Evolutionary conservation across 1,284 basidiomycete species (phyloP).

Genomic region (Macrocystidia cucumis): DNA sequence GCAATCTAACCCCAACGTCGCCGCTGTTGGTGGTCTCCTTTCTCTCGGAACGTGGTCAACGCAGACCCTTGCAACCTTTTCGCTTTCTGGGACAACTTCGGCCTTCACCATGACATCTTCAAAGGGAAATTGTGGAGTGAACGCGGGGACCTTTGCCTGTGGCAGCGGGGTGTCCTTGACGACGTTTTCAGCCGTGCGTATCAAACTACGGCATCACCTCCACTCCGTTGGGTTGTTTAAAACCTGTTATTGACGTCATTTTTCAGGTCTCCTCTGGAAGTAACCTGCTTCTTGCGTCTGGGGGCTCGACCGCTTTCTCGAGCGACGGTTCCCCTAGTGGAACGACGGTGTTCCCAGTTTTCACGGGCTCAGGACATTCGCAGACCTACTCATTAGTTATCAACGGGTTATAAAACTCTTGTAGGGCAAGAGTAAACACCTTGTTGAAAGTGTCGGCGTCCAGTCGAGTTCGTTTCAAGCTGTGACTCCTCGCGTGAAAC

Average conservation of each 20-base stretch:
- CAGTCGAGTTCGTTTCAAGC: no score
- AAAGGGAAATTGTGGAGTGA: constrained; percentile 42
- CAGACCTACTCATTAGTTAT: constrained; percentile 39
- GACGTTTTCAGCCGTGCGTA: constrained; percentile 43
- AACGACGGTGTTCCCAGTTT: constrained; percentile 39
- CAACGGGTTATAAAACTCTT: constrained; percentile 13
- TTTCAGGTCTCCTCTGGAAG: constrained; percentile 38
- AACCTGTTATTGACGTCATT: constrained; percentile 5
- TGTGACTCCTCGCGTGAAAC: no score
- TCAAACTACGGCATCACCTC: not conserved
- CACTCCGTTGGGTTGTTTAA: not conserved
- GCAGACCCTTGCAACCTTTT: constrained; percentile 40
- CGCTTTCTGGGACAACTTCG: constrained; percentile 26
- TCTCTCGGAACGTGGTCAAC: constrained; percentile 43
- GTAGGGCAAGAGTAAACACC: not conserved
- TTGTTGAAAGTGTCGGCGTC: no score
- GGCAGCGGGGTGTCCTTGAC: constrained; percentile 37
- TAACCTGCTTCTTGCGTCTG: constrained; percentile 39
- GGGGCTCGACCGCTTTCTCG: constrained; percentile 43
- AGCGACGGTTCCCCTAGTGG: constrained; percentile 50
- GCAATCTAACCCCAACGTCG: constrained; percentile 20
- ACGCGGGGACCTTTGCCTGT: constrained; percentile 31
- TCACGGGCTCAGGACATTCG: constrained; percentile 34
- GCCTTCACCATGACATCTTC: constrained; percentile 45
- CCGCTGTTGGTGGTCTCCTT: constrained; percentile 34